Evolutionary conservation across 1,284 basidiomycete genomes (phyloP).

Genomic region (Fomitopsis palustris): DNA sequence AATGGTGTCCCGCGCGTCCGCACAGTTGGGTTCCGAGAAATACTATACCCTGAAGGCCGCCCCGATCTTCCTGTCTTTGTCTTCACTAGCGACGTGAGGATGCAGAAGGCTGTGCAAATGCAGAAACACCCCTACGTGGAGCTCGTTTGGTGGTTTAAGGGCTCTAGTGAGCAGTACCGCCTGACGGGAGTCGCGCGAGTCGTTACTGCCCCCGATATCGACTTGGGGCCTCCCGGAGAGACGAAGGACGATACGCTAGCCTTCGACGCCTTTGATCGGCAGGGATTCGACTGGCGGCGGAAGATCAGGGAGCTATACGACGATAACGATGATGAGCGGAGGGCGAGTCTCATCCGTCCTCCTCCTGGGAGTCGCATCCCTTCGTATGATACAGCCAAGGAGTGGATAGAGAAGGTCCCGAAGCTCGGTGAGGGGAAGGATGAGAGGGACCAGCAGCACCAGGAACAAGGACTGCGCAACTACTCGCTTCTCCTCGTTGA

Average conservation of each 20-base stretch:
- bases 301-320: slow-evolving; percentile 51
- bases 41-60: slow-evolving; percentile 41
- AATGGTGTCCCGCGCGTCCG: slow-evolving; percentile 49
- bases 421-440: slow-evolving; percentile 38
- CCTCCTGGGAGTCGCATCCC: slow-evolving; percentile 48
- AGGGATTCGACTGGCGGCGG: slow-evolving; percentile 57
- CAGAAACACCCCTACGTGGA: slow-evolving; percentile 42
- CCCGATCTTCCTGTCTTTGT: slow-evolving; percentile 50
- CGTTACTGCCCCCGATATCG: slow-evolving; percentile 21
- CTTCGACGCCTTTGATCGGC: slow-evolving; percentile 32
- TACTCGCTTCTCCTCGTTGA: slow-evolving; percentile 66
- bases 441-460: slow-evolving; percentile 37
- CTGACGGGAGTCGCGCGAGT: slow-evolving; percentile 45
- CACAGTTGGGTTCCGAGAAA: slow-evolving; percentile 52
- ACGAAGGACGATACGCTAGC: slow-evolving; percentile 19
- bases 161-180: slow-evolving; percentile 56
- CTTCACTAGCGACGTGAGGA: slow-evolving; percentile 46
- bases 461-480: slow-evolving; percentile 50
- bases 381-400: slow-evolving; percentile 48
- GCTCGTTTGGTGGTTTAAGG: slow-evolving; percentile 56
- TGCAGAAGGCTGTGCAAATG: slow-evolving; percentile 55
- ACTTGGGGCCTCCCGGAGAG: neutral
- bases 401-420: slow-evolving; percentile 48
- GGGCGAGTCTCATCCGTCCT: slow-evolving; percentile 61
- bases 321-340: slow-evolving; percentile 51